phyloP scores from a whole-genome alignment of 371 early-diverging fungal genomes.

The Rhizopus arrhizus region DNA sequence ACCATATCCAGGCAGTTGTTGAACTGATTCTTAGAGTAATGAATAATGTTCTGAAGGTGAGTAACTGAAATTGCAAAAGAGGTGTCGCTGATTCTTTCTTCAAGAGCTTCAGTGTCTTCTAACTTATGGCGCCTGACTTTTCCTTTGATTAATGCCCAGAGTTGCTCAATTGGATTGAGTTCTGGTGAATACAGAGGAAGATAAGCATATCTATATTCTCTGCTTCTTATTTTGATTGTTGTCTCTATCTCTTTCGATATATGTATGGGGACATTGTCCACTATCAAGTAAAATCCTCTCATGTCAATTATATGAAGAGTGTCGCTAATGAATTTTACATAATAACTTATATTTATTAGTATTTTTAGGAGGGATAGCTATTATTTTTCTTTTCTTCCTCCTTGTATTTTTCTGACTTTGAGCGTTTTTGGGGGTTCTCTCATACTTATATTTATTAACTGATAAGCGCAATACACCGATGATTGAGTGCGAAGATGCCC shows the following conservation, averaged over 20 bases:
- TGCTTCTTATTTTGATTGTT: constrained; percentile 10
- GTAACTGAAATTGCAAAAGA: constrained; percentile 14
- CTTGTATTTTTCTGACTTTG: background rate
- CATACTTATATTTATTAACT: constrained; percentile 7
- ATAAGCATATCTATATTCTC: constrained; percentile 16
- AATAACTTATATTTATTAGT: constrained; percentile 9
- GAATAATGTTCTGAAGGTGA: constrained; percentile 16
- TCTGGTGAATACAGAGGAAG: constrained; percentile 18
- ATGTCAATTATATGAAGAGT: constrained; percentile 17
- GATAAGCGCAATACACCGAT: constrained; percentile 8
- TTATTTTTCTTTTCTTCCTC: constrained; percentile 9
- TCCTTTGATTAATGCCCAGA: constrained; percentile 13
- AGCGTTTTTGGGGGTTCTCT: constrained; percentile 6
- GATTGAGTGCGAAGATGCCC: constrained; percentile 4
- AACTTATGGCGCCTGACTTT: constrained; percentile 10
- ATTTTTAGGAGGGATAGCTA: background rate
- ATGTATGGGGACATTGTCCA: constrained; percentile 16
- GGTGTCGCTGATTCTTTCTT: constrained; percentile 16
- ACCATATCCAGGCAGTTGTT: constrained; percentile 9
- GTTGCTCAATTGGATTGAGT: constrained; percentile 15
- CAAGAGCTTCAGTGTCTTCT: constrained; percentile 10
- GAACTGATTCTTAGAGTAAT: constrained; percentile 17
- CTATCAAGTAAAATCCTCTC: constrained; percentile 15
- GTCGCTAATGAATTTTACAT: constrained; percentile 13
- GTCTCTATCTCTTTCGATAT: background rate